Evolutionary conservation across 331 rosid species (phyloP).

Genomic region (Stylosanthes scabra): DNA sequence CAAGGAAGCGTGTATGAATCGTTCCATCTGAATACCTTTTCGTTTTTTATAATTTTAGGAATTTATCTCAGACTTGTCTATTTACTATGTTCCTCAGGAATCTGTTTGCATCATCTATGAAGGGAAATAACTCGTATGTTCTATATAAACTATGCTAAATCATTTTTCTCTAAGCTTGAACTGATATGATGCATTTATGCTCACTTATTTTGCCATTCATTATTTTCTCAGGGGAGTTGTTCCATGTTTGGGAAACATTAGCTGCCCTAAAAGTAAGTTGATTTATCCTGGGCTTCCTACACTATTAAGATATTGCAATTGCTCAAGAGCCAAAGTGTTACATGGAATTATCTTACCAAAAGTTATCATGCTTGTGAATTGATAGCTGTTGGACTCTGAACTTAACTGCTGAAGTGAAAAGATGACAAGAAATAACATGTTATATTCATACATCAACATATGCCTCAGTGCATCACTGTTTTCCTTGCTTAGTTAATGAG

Average conservation of each 20-base stretch:
- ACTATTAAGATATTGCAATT: not conserved
- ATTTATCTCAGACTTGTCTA: slow-evolving; percentile 18
- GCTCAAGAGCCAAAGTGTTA: slow-evolving; percentile 15
- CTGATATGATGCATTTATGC: slow-evolving; percentile 21
- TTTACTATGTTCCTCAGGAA: slow-evolving; percentile 55
- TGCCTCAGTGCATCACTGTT: not conserved
- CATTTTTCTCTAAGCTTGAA: not conserved
- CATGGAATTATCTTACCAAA: not conserved
- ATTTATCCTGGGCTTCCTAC: slow-evolving; percentile 10
- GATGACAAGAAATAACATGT: no score
- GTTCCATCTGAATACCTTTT: not conserved
- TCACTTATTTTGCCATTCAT: slow-evolving; percentile 35
- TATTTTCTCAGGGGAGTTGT: slow-evolving; percentile 50
- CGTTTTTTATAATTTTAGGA: slow-evolving; percentile 19
- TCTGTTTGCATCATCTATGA: slow-evolving; percentile 66
- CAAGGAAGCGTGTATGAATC: slow-evolving; percentile 63
- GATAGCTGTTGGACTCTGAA: no score
- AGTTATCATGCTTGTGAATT: no score
- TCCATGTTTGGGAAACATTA: slow-evolving; percentile 53
- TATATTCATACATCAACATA: no score
- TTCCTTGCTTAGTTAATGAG: not conserved
- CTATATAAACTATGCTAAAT: not conserved
- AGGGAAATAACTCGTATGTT: slow-evolving; percentile 58
- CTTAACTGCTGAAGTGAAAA: no score
- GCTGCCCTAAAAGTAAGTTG: slow-evolving; percentile 70